These are phyloP conservation scores for Didymella sp. DNA, from an alignment of 2,329 filamentous ascomycete species.

Conservation along the genomic window DNA sequence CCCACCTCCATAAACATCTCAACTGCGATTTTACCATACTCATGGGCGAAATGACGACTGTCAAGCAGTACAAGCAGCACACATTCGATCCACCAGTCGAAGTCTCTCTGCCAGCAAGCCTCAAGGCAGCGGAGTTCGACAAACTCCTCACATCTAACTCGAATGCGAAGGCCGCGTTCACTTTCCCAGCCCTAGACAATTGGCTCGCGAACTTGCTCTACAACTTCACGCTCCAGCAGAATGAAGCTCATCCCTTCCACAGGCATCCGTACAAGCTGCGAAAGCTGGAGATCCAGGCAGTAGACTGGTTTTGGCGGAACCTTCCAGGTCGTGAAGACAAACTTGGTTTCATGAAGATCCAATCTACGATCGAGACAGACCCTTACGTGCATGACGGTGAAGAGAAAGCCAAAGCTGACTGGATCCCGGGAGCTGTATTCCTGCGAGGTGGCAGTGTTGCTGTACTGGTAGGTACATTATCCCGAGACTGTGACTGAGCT, in stretches of 20 bases:
- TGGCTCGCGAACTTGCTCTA: constrained; percentile 61
- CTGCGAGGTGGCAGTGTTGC: constrained; percentile 65
- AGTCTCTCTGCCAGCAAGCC: constrained; percentile 53
- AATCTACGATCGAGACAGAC: constrained; percentile 61
- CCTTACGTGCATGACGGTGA: constrained; percentile 39
- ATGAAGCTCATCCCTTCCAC: constrained; percentile 59
- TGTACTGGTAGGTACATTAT: constrained; percentile 56
- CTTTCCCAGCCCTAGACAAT: constrained; percentile 62
- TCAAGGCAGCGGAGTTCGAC: constrained; percentile 48
- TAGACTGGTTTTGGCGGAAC: constrained; percentile 59
- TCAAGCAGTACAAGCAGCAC: constrained; percentile 12
- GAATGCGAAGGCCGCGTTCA: constrained; percentile 25
- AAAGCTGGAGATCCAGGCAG: constrained; percentile 61
- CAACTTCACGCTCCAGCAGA: constrained; percentile 57
- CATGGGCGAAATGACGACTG: neutral
- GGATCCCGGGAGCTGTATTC: constrained; percentile 64
- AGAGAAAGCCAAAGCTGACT: constrained; percentile 43
- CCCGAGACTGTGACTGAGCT: neutral
- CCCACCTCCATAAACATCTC: neutral
- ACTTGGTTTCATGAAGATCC: constrained; percentile 65
- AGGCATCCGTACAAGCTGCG: constrained; percentile 59
- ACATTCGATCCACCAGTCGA: constrained; percentile 43
- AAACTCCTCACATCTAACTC: constrained; percentile 9
- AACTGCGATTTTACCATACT: neutral
- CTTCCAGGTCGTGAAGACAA: constrained; percentile 31